Percentiles rank a stretch among this genome's conserved stretches.
These are phyloP conservation scores for slime mould (Dictyostelium discoideum) DNA, from an alignment of 78 protist genomes.

Conservation along the genomic window DNA sequence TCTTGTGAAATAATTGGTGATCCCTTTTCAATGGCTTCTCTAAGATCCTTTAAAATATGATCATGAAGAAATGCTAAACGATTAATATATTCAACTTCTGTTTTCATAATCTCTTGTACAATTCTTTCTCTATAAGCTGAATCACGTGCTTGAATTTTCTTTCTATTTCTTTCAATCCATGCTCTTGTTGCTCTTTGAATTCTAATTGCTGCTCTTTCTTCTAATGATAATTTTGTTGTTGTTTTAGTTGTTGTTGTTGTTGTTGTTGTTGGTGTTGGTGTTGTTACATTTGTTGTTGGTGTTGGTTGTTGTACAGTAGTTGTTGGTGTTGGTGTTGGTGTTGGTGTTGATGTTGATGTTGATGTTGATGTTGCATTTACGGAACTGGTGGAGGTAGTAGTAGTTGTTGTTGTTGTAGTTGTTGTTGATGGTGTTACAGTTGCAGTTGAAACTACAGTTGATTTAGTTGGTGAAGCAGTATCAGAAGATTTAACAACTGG, in stretches of 20 bases:
- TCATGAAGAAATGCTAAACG: slow-evolving; percentile 50
- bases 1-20: slow-evolving; percentile 58
- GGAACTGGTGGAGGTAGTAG: not conserved
- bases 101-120: slow-evolving; percentile 57
- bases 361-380: not conserved
- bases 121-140: slow-evolving; percentile 77
- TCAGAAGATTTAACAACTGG: not conserved
- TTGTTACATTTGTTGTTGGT: not conserved
- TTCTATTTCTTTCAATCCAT: slow-evolving; percentile 78
- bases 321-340: not conserved
- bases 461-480: not conserved
- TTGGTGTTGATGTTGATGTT: not conserved
- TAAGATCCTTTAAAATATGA: slow-evolving; percentile 41
- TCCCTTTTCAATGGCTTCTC: slow-evolving; percentile 74
- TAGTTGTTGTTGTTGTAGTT: not conserved
- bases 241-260: not conserved
- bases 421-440: not conserved
- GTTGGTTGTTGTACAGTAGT: not conserved
- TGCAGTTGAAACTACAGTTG: not conserved
- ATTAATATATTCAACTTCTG: slow-evolving; percentile 47
- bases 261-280: not conserved
- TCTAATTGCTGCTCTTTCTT: slow-evolving; percentile 70
- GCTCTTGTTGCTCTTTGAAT: slow-evolving; percentile 71
- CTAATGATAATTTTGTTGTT: slow-evolving; percentile 6
- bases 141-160: slow-evolving; percentile 34